Conservation (phyloP, 2,329 filamentous ascomycete species). For the Dichotomopilus funicola region DNA sequence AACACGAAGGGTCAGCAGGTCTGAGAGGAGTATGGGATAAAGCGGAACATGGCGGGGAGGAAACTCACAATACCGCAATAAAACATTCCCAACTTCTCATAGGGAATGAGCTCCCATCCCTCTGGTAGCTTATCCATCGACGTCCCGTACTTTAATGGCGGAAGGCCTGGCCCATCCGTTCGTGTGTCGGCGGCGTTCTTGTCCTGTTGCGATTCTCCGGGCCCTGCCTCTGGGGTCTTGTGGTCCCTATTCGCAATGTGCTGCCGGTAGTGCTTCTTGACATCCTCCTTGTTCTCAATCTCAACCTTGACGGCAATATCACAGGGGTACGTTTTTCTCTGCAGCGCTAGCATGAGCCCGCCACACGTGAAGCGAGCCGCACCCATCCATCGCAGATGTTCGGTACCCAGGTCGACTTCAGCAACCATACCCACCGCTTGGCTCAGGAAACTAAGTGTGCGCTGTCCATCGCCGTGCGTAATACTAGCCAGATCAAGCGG, state of each 20-base stretch:
- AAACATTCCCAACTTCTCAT: slow-evolving; percentile 81
- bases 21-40: not conserved
- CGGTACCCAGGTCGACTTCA: slow-evolving; percentile 82
- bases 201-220: not conserved
- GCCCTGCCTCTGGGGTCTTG: not conserved
- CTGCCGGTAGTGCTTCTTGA: slow-evolving; percentile 62
- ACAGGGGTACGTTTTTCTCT: slow-evolving; percentile 76
- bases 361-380: slow-evolving; percentile 77
- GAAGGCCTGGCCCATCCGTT: slow-evolving; percentile 47
- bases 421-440: slow-evolving; percentile 87
- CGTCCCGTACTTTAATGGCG: slow-evolving; percentile 71
- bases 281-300: slow-evolving; percentile 64
- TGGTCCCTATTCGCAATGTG: slow-evolving; percentile 1
- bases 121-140: slow-evolving; percentile 68
- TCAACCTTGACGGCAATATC: slow-evolving; percentile 82
- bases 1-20: not conserved
- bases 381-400: slow-evolving; percentile 91
- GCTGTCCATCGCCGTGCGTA: slow-evolving; percentile 64
- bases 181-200: too few species aligned
- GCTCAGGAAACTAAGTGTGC: slow-evolving; percentile 80
- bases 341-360: slow-evolving; percentile 68
- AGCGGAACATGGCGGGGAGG: not conserved
- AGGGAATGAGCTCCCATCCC: slow-evolving; percentile 67
- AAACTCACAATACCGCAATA: slow-evolving; percentile 79
- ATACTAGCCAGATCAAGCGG: slow-evolving; percentile 81